These are phyloP conservation scores for Solanum pennellii DNA, from an alignment of 257 asterid genomes.

Conservation along the genomic window DNA sequence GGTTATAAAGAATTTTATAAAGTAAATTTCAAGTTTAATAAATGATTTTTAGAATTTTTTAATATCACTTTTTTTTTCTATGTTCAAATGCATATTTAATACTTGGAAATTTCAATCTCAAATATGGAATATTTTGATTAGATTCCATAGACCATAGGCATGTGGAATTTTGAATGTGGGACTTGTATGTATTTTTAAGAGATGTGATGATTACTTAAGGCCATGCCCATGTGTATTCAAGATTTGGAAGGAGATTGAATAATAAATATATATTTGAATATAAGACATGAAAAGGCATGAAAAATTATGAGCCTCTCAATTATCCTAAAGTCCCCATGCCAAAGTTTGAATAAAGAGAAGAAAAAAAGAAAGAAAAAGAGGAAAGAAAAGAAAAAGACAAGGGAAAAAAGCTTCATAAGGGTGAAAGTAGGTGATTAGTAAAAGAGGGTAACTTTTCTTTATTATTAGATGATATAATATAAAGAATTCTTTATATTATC, in stretches of 20 bases:
- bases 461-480: not conserved
- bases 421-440: not conserved
- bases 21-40: not conserved
- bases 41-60: not conserved
- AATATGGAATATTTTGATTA: not conserved
- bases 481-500: not conserved
- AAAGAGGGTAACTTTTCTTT: not conserved
- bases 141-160: conserved; percentile 30
- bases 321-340: not conserved
- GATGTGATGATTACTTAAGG: conserved; percentile 17
- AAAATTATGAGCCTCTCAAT: not conserved
- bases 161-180: conserved; percentile 8
- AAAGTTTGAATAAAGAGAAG: not conserved
- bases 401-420: not conserved
- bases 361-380: not conserved
- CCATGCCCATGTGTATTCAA: conserved; percentile 14
- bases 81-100: not conserved
- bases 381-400: not conserved
- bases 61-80: not conserved
- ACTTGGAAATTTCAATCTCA: not conserved
- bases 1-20: not conserved
- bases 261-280: not conserved
- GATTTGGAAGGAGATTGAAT: not conserved
- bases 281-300: not conserved
- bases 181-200: conserved; percentile 1